phyloP scores from a whole-genome alignment of 148 eudicot species.

The Silene conica region DNA sequence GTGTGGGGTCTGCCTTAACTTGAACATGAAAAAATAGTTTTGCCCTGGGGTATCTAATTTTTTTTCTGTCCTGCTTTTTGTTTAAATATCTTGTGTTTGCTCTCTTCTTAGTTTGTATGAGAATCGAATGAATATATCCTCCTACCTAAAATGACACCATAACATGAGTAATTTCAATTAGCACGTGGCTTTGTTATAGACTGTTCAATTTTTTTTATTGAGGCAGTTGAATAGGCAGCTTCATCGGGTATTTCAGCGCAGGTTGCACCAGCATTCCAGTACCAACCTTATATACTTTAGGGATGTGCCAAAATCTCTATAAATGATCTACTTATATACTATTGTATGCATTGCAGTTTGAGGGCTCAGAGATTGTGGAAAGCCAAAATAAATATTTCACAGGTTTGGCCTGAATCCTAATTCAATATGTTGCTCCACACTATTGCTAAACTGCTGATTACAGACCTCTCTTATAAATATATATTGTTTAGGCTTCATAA shows the following conservation, averaged over 20 bases:
- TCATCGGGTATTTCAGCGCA: neutral
- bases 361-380: conserved; percentile 67
- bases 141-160: too few relatives aligned
- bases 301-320: neutral
- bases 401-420: conserved; percentile 40
- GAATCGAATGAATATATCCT: too few relatives aligned
- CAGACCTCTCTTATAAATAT: neutral
- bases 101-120: too few relatives aligned
- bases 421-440: neutral
- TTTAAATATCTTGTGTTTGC: neutral
- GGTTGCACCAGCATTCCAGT: neutral
- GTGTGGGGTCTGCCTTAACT: neutral
- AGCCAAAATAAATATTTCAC: conserved; percentile 66
- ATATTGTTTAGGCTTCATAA: too few relatives aligned
- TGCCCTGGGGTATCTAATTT: neutral
- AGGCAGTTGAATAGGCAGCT: neutral
- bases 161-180: too few relatives aligned
- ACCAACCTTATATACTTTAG: neutral
- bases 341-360: conserved; percentile 60
- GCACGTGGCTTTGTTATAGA: too few relatives aligned
- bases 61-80: neutral
- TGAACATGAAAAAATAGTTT: neutral
- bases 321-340: conserved; percentile 6
- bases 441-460: neutral
- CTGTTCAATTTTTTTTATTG: too few relatives aligned